phyloP scores from a whole-genome alignment of 331 rosid species.

The Telfairia occidentalis region DNA sequence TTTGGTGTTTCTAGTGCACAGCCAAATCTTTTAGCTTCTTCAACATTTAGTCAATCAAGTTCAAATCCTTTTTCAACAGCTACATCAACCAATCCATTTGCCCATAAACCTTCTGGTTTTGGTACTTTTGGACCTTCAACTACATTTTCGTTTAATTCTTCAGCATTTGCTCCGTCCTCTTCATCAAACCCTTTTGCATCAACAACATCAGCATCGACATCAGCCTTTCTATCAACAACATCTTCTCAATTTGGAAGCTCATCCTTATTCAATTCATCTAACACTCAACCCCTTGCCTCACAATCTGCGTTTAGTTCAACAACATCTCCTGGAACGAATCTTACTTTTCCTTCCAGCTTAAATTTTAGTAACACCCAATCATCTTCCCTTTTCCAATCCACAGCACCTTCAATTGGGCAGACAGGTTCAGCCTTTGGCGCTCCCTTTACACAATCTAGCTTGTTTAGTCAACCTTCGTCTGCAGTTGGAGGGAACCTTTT shows the following conservation, averaged over 20 bases:
- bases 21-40: slow-evolving; percentile 41
- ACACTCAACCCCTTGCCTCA: slow-evolving; percentile 16
- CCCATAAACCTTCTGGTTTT: slow-evolving; percentile 50
- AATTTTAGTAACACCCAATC: slow-evolving; percentile 43
- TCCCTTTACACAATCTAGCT: slow-evolving; percentile 30
- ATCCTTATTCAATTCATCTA: slow-evolving; percentile 24
- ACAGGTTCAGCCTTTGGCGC: slow-evolving; percentile 48
- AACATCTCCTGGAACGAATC: slow-evolving; percentile 37
- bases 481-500: slow-evolving; percentile 48
- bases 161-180: slow-evolving; percentile 41
- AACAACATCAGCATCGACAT: slow-evolving; percentile 32
- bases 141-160: slow-evolving; percentile 48
- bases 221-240: slow-evolving; percentile 45
- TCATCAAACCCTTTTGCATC: slow-evolving; percentile 28
- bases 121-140: slow-evolving; percentile 41
- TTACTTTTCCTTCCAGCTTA: slow-evolving; percentile 39
- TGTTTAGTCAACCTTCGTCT: slow-evolving; percentile 44
- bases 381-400: slow-evolving; percentile 44
- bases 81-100: slow-evolving; percentile 53
- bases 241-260: slow-evolving; percentile 21
- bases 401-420: slow-evolving; percentile 39
- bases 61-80: slow-evolving; percentile 55
- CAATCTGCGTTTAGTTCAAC: slow-evolving; percentile 31
- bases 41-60: slow-evolving; percentile 52
- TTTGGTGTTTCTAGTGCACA: slow-evolving; percentile 42